Conservation (phyloP, 2,329 filamentous ascomycete species). For the Pseudogymnoascus destructans region DNA sequence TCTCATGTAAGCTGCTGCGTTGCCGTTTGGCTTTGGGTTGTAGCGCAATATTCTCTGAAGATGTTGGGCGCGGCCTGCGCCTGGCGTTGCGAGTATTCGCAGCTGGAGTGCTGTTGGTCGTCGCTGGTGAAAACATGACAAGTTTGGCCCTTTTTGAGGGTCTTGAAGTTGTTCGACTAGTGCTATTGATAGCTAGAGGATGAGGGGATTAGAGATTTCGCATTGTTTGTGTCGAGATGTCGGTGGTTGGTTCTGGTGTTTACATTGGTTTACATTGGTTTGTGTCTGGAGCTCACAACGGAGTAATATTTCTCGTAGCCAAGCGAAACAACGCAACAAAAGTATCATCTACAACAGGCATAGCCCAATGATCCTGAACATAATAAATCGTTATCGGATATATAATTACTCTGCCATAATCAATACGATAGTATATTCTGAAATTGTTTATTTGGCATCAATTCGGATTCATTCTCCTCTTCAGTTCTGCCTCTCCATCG, state of each 20-base stretch:
- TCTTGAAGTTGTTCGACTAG: not conserved
- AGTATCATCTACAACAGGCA: slow-evolving; percentile 8
- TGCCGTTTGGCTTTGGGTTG: slow-evolving; percentile 53
- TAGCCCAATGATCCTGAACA: not conserved
- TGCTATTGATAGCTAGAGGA: slow-evolving; percentile 1
- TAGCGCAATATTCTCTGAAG: slow-evolving; percentile 38
- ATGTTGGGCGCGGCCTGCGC: slow-evolving; percentile 46
- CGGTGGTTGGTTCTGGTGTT: slow-evolving; percentile 6
- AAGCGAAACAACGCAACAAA: slow-evolving; percentile 9
- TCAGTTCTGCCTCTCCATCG: not conserved
- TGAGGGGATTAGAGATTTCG: slow-evolving; percentile 1
- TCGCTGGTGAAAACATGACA: slow-evolving; percentile 44
- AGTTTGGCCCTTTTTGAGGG: not conserved
- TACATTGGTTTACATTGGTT: slow-evolving; percentile 10
- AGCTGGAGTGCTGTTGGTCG: slow-evolving; percentile 37
- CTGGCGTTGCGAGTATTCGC: slow-evolving; percentile 44
- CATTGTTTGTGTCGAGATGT: slow-evolving; percentile 7
- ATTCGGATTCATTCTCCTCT: not conserved
- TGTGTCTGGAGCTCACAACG: not conserved
- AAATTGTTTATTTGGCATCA: not conserved
- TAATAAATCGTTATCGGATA: not conserved
- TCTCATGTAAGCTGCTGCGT: slow-evolving; percentile 43
- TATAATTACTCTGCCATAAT: not conserved
- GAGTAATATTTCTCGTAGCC: slow-evolving; percentile 5
- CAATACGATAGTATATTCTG: not conserved